Evolutionary conservation across 2,329 filamentous ascomycete genomes (phyloP).

Genomic region (Diaporthe vaccinii): DNA sequence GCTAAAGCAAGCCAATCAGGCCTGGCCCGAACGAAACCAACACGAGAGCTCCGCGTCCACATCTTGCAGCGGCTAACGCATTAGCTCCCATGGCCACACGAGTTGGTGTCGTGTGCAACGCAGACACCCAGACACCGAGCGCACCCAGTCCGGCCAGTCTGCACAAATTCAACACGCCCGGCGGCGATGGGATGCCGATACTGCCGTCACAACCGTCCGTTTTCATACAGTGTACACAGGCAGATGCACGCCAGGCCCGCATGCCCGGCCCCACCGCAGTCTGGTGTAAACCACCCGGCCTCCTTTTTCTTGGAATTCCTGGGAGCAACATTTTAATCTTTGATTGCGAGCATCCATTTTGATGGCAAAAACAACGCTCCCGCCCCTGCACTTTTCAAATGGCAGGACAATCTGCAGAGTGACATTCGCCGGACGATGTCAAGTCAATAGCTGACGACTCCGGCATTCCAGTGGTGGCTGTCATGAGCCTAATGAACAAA

Average conservation of each 20-base stretch:
- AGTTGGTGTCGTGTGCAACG: slow-evolving; percentile 26
- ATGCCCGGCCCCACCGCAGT: slow-evolving; percentile 31
- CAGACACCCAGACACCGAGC: background rate
- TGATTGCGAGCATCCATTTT: slow-evolving; percentile 27
- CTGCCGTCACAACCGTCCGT: slow-evolving; percentile 17
- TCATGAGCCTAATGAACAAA: slow-evolving; percentile 38
- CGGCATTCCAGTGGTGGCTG: slow-evolving; percentile 34
- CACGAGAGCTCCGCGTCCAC: slow-evolving; percentile 23
- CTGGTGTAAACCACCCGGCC: slow-evolving; percentile 33
- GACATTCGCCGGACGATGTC: slow-evolving; percentile 9
- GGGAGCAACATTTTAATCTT: slow-evolving; percentile 2
- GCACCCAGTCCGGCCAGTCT: slow-evolving; percentile 4
- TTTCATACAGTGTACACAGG: slow-evolving; percentile 19
- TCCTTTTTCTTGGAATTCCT: slow-evolving; percentile 14
- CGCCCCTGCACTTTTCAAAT: slow-evolving; percentile 17
- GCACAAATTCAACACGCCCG: slow-evolving; percentile 17
- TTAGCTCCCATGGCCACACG: slow-evolving; percentile 21
- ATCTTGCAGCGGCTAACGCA: slow-evolving; percentile 18
- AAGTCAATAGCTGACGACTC: slow-evolving; percentile 17
- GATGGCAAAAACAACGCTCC: slow-evolving; percentile 9
- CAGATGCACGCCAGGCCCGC: slow-evolving; percentile 19
- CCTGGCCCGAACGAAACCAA: slow-evolving; percentile 22
- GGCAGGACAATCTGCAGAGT: slow-evolving; percentile 17
- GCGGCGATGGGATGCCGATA: slow-evolving; percentile 9
- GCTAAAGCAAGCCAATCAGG: slow-evolving; percentile 22